These are phyloP conservation scores for Trichoderma endophyticum DNA, from an alignment of 2,329 filamentous ascomycete species.

Conservation along the genomic window DNA sequence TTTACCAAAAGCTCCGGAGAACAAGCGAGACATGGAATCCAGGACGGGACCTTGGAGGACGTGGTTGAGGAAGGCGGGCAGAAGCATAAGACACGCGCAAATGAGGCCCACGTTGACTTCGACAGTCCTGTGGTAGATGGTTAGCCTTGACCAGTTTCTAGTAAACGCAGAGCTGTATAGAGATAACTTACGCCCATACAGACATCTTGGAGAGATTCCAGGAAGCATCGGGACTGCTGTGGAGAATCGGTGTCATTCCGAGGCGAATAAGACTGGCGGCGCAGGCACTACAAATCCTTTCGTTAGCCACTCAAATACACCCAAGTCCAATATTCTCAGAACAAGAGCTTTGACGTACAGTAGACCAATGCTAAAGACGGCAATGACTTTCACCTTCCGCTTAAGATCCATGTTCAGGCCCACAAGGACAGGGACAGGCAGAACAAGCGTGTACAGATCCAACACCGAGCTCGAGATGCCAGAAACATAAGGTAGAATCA, in stretches of 20 bases:
- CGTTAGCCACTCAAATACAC: background rate
- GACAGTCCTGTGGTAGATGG: background rate
- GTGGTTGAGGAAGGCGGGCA: slow-evolving; percentile 1
- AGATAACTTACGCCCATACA: background rate
- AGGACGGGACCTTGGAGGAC: background rate
- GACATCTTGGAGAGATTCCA: background rate
- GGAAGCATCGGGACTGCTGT: background rate
- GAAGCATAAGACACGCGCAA: background rate
- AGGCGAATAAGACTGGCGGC: background rate
- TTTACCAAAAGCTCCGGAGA: background rate
- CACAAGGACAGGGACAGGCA: background rate
- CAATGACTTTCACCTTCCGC: background rate
- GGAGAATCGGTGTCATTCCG: background rate
- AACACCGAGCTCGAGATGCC: background rate
- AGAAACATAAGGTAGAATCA: background rate
- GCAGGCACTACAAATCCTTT: background rate
- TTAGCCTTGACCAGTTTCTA: no score
- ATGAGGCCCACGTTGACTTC: background rate
- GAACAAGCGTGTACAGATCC: background rate
- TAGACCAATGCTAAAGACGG: background rate
- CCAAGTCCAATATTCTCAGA: no score
- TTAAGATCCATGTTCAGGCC: background rate
- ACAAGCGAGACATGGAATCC: background rate
- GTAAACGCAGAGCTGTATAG: background rate
- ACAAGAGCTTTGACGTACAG: background rate